Conservation (phyloP, 2,329 filamentous ascomycete genomes). For the Drechslerella coelobrocha region DNA sequence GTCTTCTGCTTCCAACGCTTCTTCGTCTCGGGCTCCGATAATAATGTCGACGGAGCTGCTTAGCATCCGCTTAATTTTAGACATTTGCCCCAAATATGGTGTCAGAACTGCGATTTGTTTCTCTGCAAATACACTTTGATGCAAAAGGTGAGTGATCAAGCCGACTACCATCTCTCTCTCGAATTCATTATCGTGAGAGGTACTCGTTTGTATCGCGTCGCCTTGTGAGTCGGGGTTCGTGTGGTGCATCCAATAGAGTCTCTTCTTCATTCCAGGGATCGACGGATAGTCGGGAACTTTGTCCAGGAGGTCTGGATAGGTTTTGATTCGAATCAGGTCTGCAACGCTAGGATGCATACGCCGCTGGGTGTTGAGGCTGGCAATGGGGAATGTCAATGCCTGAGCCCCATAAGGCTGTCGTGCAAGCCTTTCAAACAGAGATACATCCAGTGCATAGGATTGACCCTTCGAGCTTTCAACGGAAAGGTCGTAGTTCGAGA, state of each 20-base stretch:
- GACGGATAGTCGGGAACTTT: slow-evolving; percentile 60
- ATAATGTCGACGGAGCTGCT: slow-evolving; percentile 55
- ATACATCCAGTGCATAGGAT: slow-evolving; percentile 66
- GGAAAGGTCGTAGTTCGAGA: slow-evolving; percentile 66
- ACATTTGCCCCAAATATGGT: slow-evolving; percentile 56
- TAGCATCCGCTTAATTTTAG: slow-evolving; percentile 53
- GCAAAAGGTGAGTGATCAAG: slow-evolving; percentile 60
- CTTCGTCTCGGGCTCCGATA: slow-evolving; percentile 56
- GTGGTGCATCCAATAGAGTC: slow-evolving; percentile 71
- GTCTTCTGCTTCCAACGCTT: slow-evolving; percentile 51
- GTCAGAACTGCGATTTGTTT: slow-evolving; percentile 62
- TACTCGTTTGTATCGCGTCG: slow-evolving; percentile 40
- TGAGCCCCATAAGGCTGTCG: slow-evolving; percentile 47
- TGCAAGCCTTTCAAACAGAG: slow-evolving; percentile 68
- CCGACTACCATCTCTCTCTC: slow-evolving; percentile 55
- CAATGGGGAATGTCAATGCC: slow-evolving; percentile 56
- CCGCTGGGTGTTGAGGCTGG: slow-evolving; percentile 66
- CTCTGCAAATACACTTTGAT: slow-evolving; percentile 60
- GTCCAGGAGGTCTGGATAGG: slow-evolving; percentile 68
- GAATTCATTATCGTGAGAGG: slow-evolving; percentile 53
- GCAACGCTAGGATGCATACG: slow-evolving; percentile 72
- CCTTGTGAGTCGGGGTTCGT: slow-evolving; percentile 59
- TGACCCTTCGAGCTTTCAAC: slow-evolving; percentile 63
- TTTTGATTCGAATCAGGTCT: slow-evolving; percentile 64
- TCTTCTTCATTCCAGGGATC: slow-evolving; percentile 64